These are phyloP conservation scores for Solanum microdontum DNA, from an alignment of 257 asterid species.

Conservation along the genomic window DNA sequence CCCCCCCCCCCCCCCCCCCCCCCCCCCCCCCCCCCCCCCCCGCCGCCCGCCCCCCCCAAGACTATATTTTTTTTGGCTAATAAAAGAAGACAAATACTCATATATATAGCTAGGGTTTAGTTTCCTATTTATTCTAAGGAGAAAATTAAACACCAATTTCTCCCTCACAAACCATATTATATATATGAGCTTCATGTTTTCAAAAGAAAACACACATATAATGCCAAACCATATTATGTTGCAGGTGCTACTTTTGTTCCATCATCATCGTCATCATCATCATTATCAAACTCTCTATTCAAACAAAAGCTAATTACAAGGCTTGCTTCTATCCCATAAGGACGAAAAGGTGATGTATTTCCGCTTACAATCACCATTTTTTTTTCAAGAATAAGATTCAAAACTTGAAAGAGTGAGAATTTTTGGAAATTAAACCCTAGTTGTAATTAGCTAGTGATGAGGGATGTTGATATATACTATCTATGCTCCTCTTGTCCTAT, in stretches of 20 bases:
- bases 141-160: background rate
- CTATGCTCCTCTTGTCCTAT: background rate
- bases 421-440: background rate
- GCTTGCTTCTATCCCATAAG: background rate
- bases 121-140: background rate
- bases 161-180: background rate
- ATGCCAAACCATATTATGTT: background rate
- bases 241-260: constrained; percentile 12
- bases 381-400: background rate
- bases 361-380: background rate
- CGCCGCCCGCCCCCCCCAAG: too few species aligned
- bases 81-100: background rate
- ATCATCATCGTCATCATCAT: constrained; percentile 9
- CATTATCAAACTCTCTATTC: background rate
- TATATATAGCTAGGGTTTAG: background rate
- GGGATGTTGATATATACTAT: background rate
- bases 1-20: too few species aligned
- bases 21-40: too few species aligned
- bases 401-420: background rate
- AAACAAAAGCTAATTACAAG: background rate
- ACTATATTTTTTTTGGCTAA: background rate
- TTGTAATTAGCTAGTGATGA: background rate
- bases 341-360: background rate
- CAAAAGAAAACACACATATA: background rate
- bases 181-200: background rate